These are phyloP conservation scores for Diaporthe caulivora DNA, from an alignment of 2,329 filamentous ascomycete genomes.

Conservation along the genomic window DNA sequence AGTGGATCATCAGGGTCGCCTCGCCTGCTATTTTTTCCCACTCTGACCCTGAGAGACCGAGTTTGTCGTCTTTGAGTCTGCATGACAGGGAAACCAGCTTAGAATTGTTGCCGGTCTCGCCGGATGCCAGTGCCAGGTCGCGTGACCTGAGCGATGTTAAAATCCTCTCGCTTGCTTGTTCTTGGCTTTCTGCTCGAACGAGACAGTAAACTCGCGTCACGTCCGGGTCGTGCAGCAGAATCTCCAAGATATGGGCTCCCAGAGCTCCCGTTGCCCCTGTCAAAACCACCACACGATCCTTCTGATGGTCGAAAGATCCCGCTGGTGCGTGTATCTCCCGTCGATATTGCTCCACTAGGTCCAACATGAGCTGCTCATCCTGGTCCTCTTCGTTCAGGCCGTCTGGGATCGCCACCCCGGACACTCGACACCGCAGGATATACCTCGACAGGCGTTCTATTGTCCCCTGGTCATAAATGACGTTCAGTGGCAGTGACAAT, in stretches of 20 bases:
- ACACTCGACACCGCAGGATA: conserved; percentile 40
- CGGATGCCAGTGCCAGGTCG: conserved; percentile 22
- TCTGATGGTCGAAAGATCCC: conserved; percentile 6
- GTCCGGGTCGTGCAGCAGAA: conserved; percentile 52
- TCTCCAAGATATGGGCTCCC: conserved; percentile 62
- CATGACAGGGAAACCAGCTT: conserved; percentile 62
- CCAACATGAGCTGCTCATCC: conserved; percentile 44
- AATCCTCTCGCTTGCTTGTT: conserved; percentile 59
- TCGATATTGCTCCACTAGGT: conserved; percentile 47
- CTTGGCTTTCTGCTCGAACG: conserved; percentile 59
- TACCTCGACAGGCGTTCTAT: conserved; percentile 50
- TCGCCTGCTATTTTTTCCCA: conserved; percentile 57
- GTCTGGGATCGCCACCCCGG: conserved; percentile 13
- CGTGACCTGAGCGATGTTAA: conserved; percentile 41
- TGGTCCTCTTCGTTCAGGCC: conserved; percentile 19
- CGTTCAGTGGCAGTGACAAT: conserved; percentile 61
- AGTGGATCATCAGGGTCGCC: conserved; percentile 62
- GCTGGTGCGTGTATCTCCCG: conserved; percentile 37
- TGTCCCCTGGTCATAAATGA: conserved; percentile 71
- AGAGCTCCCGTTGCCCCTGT: conserved; percentile 50
- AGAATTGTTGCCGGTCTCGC: conserved; percentile 43
- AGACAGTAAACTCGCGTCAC: conserved; percentile 67
- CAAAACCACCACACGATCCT: conserved; percentile 42
- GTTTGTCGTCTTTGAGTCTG: conserved; percentile 57
- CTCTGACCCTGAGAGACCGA: conserved; percentile 59